phyloP scores from a whole-genome alignment of 2,329 filamentous ascomycete genomes.

The Tolypocladium inflatum region DNA sequence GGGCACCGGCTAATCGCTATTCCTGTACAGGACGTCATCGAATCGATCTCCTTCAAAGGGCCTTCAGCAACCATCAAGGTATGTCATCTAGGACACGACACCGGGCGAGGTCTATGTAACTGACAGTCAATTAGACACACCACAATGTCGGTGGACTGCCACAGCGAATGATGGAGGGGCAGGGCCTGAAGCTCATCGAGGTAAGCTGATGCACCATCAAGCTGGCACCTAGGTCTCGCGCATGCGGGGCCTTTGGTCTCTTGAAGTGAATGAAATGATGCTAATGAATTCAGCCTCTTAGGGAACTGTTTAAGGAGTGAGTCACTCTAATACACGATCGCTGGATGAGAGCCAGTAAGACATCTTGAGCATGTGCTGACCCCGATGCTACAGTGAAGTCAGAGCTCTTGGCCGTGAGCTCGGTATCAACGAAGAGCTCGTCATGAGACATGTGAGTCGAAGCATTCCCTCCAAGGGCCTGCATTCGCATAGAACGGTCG shows the following conservation, averaged over 20 bases:
- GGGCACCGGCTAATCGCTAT: background rate
- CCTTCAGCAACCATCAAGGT: conserved; percentile 42
- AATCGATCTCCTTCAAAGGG: conserved; percentile 37
- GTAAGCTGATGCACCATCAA: background rate
- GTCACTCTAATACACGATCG: background rate
- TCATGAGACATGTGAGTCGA: conserved; percentile 15
- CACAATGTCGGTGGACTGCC: conserved; percentile 62
- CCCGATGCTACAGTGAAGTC: conserved; percentile 39
- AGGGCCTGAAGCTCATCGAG: conserved; percentile 4
- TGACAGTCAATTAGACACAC: conserved; percentile 17
- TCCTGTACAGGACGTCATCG: conserved; percentile 26
- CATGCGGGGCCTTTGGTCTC: background rate
- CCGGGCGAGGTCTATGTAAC: background rate
- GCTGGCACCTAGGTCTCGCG: background rate
- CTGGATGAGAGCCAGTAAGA: background rate
- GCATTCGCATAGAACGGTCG: background rate
- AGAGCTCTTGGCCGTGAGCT: conserved; percentile 20
- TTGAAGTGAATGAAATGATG: conserved; percentile 28
- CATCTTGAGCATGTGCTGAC: conserved; percentile 38
- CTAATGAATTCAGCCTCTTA: conserved; percentile 53
- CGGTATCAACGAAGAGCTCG: conserved; percentile 21
- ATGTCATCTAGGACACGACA: conserved; percentile 6
- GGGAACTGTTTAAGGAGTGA: conserved; percentile 11
- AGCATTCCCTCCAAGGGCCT: background rate
- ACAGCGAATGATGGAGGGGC: conserved; percentile 38